Evolutionary conservation across 2,329 filamentous ascomycete genomes (phyloP), one percentile per base, ranked within the genome.

Genomic region (Cladophialophora chaetospira): DNA sequence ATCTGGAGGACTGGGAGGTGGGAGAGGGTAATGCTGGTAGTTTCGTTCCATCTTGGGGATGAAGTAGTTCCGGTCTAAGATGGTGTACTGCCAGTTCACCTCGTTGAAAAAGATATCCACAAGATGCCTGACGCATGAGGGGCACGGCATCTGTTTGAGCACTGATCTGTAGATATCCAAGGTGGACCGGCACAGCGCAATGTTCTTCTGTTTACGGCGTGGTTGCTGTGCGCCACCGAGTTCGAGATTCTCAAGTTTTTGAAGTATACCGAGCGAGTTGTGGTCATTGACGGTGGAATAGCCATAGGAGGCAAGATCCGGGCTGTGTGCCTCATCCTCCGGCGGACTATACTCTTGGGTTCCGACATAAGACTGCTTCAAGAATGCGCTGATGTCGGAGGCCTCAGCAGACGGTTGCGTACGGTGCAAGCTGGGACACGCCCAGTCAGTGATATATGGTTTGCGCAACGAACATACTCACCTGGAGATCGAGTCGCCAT

Each of bases 221-320:
- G 35, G 21, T 10, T 11, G 45, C 17, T 25, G 45, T 10, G 44
- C 31, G 9, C 21, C 28, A 4, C 53, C 53, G n/a, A 48, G 15
- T 21, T 55, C 53, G 3, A 55, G 46, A 5, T 55, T 40, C 29
- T 50, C 53, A 2, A 55, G 36, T 44, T 55, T 55, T 38, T 50
- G 46, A 15, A 55, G 21, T 17, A 55, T 55, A 17, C 53, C 53
- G 2, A 50, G 45, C 11, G 45, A 42, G 25, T 55, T 55, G 26
- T 55, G 46, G 15, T 29, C 53, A 28, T 55, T 55, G 45, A 55
- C 53, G 29, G 43, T 43, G 46, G 53, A 55, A 35, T 55, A 55
- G 25, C 53, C 53, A 31, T 48, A 55, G 26, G 33, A 35, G 13
- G 53, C 31, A 8, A 55, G 53, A 44, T 55, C 45, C 6, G 53